A percentile compares a stretch with the other conserved stretches of the same genome.
Conservation (phyloP, 1,284 basidiomycete genomes). For the Taiwanofungus camphoratus region DNA sequence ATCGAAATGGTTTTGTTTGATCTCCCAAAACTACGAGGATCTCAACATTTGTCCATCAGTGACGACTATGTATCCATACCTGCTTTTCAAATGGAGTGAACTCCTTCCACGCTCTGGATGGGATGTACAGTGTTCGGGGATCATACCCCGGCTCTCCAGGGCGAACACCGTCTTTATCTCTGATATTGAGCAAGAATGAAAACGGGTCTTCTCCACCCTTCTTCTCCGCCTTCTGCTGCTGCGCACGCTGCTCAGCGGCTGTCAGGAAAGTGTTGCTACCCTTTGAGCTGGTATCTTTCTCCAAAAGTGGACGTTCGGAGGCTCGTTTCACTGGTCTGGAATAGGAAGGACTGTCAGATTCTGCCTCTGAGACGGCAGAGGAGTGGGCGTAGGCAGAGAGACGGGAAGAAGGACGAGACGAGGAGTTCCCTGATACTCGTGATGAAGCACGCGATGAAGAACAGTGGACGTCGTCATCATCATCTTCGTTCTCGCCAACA, state of each 20-base stretch:
- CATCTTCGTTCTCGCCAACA: slow-evolving; percentile 27
- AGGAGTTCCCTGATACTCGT: slow-evolving; percentile 23
- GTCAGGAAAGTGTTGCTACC: slow-evolving; percentile 61
- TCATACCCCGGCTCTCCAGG: slow-evolving; percentile 90
- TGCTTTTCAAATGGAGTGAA: slow-evolving; percentile 98
- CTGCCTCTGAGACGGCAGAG: slow-evolving; percentile 25
- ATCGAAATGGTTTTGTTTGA: slow-evolving; percentile 93
- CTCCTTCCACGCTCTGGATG: slow-evolving; percentile 69
- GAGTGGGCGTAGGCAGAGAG: slow-evolving; percentile 37
- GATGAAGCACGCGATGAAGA: slow-evolving; percentile 39
- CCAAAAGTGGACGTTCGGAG: slow-evolving; percentile 23
- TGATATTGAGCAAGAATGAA: slow-evolving; percentile 72
- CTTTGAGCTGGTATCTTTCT: slow-evolving; percentile 25
- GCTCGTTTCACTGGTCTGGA: slow-evolving; percentile 27
- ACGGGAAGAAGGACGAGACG: slow-evolving; percentile 34
- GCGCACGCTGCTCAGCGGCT: slow-evolving; percentile 76
- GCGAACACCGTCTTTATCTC: slow-evolving; percentile 80
- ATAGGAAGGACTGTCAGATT: slow-evolving; percentile 14
- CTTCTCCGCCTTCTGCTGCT: slow-evolving; percentile 78
- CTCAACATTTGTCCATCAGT: background rate
- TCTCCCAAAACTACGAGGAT: slow-evolving; percentile 84
- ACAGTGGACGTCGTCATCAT: slow-evolving; percentile 18
- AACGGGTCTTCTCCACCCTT: slow-evolving; percentile 79
- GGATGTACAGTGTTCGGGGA: slow-evolving; percentile 84
- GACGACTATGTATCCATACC: slow-evolving; percentile 30